These are phyloP conservation scores for Psilocybe sp. DNA, from an alignment of 768 basidiomycete species.

Conservation along the genomic window DNA sequence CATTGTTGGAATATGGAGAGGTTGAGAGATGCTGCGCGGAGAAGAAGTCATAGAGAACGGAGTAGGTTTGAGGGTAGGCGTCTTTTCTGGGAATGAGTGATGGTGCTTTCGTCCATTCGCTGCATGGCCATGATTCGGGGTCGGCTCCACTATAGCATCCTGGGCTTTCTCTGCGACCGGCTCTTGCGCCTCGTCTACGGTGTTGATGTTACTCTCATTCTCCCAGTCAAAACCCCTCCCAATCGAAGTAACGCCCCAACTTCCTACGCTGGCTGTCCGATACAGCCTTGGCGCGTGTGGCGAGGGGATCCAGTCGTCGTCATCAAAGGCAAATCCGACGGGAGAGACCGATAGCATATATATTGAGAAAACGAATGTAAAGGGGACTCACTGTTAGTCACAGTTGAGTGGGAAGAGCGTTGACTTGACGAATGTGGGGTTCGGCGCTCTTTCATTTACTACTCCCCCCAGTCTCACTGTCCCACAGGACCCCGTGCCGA, in stretches of 20 bases:
- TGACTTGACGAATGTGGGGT: slow-evolving; percentile 8
- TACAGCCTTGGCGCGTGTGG: slow-evolving; percentile 48
- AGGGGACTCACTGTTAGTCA: slow-evolving; percentile 14
- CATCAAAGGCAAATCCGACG: slow-evolving; percentile 64
- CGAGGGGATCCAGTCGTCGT: slow-evolving; percentile 65
- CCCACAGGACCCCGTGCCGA: slow-evolving; percentile 14
- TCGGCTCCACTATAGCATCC: slow-evolving; percentile 12
- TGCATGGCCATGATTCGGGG: slow-evolving; percentile 14
- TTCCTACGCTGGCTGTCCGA: slow-evolving; percentile 65
- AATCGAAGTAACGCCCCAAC: slow-evolving; percentile 84
- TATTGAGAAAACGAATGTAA: slow-evolving; percentile 20
- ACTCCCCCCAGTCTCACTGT: slow-evolving; percentile 3
- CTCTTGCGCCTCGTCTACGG: slow-evolving; percentile 11
- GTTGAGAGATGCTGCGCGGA: slow-evolving; percentile 13
- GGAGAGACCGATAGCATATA: slow-evolving; percentile 58
- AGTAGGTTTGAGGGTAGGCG: slow-evolving; percentile 26
- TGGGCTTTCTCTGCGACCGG: slow-evolving; percentile 10
- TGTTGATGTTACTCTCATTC: slow-evolving; percentile 21
- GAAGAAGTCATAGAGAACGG: slow-evolving; percentile 21
- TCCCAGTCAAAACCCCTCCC: slow-evolving; percentile 82
- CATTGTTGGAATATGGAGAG: slow-evolving; percentile 21
- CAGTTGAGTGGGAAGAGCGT: slow-evolving; percentile 13
- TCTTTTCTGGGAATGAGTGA: slow-evolving; percentile 31
- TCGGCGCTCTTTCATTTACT: neutral
- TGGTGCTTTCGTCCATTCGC: slow-evolving; percentile 36